Evolutionary conservation across 805 yeast genomes (phyloP), one percentile per base, ranked within the genome.

Genomic region (Cyberlindnera xylosilytica): DNA sequence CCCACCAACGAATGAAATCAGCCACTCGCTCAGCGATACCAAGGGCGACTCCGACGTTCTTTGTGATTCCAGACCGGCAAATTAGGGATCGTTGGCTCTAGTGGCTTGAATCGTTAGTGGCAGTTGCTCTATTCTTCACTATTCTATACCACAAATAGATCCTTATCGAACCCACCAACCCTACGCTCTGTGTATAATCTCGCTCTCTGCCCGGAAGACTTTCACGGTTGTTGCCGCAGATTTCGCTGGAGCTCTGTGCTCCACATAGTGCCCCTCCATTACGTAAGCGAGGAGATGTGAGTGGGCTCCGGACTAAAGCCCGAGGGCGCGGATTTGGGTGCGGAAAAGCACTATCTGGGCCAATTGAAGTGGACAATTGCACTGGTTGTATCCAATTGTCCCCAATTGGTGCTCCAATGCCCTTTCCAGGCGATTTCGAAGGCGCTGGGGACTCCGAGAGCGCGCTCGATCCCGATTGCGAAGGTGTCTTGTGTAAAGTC

Each of bases 251-350:
- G 12, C 39, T 16, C 41, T 18, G 50, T 30, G 47, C 50, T 42
- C 49, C 51, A 39, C 51, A 45, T 18, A 31, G 36, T 45, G 50
- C 52, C 49, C 52, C 49, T 29, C 52, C 42, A 40, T 45, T 45
- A 43, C 45, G 44, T 47, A 47, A 47, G 16, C 41, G 4, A n/a
- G n/a, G n/a, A n/a, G n/a, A n/a, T n/a, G n/a, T n/a, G n/a, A 15
- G 6, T 32, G 23, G 35, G 37, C 9, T 20, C 37, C 41, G 46
- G 41, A 42, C 37, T 36, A 36, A 41, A 41, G 19, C 34, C 20
- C 11, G 15, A 24, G 22, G n/a, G 24, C 11, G 24, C 10, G 24
- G 6, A 26, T 9, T 26, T 26, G 12, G n/a, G 11, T n/a, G 13
- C n/a, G 13, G 27, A 20, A 26, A 38, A 34, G 7, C 24, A 22